A percentile compares a stretch with the other conserved stretches of the same genome.
phyloP scores from a whole-genome alignment of 805 yeast species.

The Cyberlindnera petersonii region DNA sequence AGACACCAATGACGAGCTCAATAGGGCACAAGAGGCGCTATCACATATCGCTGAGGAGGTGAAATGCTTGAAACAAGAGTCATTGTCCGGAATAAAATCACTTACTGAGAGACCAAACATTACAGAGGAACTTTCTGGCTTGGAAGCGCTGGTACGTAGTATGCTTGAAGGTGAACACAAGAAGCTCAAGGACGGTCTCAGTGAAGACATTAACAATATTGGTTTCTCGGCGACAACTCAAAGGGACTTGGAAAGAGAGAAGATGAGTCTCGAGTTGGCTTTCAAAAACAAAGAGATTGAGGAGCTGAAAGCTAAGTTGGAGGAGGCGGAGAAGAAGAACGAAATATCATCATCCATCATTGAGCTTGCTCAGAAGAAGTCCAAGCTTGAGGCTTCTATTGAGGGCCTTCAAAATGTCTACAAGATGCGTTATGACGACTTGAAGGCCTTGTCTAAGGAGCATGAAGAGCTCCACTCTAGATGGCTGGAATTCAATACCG shows the following conservation, averaged over 20 bases:
- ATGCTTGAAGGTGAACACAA: background rate
- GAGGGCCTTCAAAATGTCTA: constrained; percentile 27
- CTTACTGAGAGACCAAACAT: background rate
- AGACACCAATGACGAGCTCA: background rate
- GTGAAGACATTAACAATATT: background rate
- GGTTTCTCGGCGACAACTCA: background rate
- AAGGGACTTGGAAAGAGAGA: constrained; percentile 1
- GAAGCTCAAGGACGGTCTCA: background rate
- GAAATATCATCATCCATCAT: constrained; percentile 9
- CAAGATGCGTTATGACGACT: constrained; percentile 24
- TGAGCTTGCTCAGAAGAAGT: constrained; percentile 17
- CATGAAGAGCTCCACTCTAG: constrained; percentile 25
- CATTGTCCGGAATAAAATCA: background rate
- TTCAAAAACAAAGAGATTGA: constrained; percentile 20
- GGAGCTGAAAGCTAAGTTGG: constrained; percentile 12
- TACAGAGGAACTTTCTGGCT: background rate
- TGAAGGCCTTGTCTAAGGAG: constrained; percentile 28
- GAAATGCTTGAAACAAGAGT: background rate
- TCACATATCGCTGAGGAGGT: background rate
- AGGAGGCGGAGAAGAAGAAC: constrained; percentile 6
- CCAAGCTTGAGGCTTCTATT: constrained; percentile 19
- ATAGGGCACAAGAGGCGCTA: background rate
- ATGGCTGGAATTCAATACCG: constrained; percentile 26
- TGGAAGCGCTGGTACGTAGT: background rate
- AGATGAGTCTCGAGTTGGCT: constrained; percentile 13